Evolutionary conservation across 495 filamentous ascomycete genomes (phyloP), one percentile per base, ranked within the genome.

Genomic region (Glonium stellatum): DNA sequence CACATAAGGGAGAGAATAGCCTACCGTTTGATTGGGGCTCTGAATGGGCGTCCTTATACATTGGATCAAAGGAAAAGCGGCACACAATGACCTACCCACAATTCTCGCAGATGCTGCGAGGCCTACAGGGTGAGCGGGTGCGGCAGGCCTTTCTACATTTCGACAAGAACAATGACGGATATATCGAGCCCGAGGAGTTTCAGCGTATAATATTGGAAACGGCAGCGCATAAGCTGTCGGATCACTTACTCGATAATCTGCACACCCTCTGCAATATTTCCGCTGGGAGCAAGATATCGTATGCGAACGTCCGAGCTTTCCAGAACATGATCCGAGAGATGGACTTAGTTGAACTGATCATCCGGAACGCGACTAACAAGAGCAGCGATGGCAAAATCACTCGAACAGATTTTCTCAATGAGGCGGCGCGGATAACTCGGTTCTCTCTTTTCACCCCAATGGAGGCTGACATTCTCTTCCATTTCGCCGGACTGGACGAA

Each of bases 381-480:
- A 92, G 87, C 68, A 65, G 72, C 6, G 93, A 98, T 66, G 91
- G 90, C 55, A 96, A 88, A 75, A 97, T 98, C 69, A 96, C 92
- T 5, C 82, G 89, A 31, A 82, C 89, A 18, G 93, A 97, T 66
- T 98, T 98, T 74, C 76, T 98, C 48, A 95, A 96, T 74, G 91
- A 96, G 74, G 93, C 93, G 19, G 85, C 92, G 22, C 84, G 84
- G 42, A 83, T 91, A 66, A 93, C 91, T 23, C 84, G 95, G 21
- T 98, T 96, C 75, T 90, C 90, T 4, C 79, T 93, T 0, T 96
- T 96, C 74, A 97, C 93, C 0, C 93, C 93, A 0, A 96, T 98
- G 92, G 93, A 98, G 72, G 93, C 95, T 2, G 93, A 97, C 71
- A 97, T 98, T 64, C 81, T 98, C 18, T 98, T 98, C 79, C 93